Evolutionary conservation across 2,329 filamentous ascomycete species (phyloP), one percentile per base, ranked within the genome.

Genomic region (Helotiales sp.): DNA sequence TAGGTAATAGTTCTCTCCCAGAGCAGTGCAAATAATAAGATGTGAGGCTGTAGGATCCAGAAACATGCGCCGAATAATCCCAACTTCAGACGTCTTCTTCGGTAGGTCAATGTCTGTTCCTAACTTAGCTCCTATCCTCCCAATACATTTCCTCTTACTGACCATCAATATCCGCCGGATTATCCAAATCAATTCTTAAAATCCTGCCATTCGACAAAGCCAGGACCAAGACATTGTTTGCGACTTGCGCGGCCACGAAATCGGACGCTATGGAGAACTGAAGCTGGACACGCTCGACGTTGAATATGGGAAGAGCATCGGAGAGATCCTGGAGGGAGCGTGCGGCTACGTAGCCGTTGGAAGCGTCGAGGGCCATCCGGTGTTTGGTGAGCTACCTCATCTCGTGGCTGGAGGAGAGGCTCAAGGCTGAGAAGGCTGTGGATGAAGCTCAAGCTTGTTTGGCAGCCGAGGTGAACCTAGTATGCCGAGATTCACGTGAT

Each of bases 1-100:
- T 9, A 99, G 88, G 74, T 99, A 99, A 78, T 93, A 99, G 76
- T 96, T 98, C 74, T 99, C 95, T 71, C 92, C 92, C 38, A 92
- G 84, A 5, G 91, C 89, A 2, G 95, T 99, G 71, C 89, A 92
- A 66, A 99, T 86, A 63, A 99, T 84, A 27, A 99, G 80, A 76
- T 99, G 95, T 5, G 92, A 97, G 27, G 95, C 95, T 10, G 93
- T 96, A 27, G 95, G 93, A 71, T 99, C 95, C 8, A 99, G 89
- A 77, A 99, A 99, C 84, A 99, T 91, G 77, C 90, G 91, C 66
- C 90, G 88, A 70, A 99, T 98, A 52, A 96, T 84, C 65, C 95
- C 95, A 59, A 95, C 84, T 73, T 99, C 93, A 34, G 91, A 88
- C 15, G 91, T 85, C 69, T 93, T 95, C 77, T 96, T 96, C 34